Base-by-base conservation (phyloP, 1,284 basidiomycete genomes). In the Sporisorium reilianum region DNA sequence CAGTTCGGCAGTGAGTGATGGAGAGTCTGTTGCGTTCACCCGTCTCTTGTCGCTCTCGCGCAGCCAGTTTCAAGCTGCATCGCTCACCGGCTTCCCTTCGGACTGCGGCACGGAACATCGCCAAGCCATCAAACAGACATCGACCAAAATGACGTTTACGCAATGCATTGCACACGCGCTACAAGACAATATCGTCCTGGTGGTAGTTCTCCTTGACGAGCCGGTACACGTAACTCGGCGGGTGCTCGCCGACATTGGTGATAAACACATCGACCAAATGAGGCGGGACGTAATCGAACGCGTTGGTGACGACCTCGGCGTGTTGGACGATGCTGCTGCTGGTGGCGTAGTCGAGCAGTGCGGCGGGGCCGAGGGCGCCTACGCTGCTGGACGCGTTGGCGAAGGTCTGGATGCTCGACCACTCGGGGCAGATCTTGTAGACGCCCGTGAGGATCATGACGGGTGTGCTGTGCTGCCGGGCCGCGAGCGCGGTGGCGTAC, bases 401-500 rank as follows among this genome's bases (percentile, higher is more conserved):
- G 22, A 70, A 62, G 42, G 57, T 34, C 16, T 79, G 71, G 16
- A 80, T 76, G 75, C 94, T 85, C 84, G 94, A 94, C 94, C 96
- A 98, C 25, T 93, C 87, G 1, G 95, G 95, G 9, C 94, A 95
- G 75, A 99, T 88, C 84, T 98, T 98, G 88, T 95, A 98, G 85
- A 97, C 94, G 1, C 95, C 96, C 1, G 94, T 91, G 75, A 93
- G 93, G 18, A 97, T 93, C 22, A 98, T 93, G 32, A 98, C 93
- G 0, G 96, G 96, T 14, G 94, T 96, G 72, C 91, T 90, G 86
- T 98, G 94, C 23, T 91, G 91, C 56, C 91, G 90, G n/a, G 97
- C 96, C 25, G 95, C 95, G 38, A 93, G 90, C 2, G 92, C 92
- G 1, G 91, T 91, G 26, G 95, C 88, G 14, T 95, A 88, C 0